Percentiles rank a stretch among this genome's conserved stretches.
Conservation (phyloP, 805 yeast genomes). For the Schwanniomyces vanrijiae region DNA sequence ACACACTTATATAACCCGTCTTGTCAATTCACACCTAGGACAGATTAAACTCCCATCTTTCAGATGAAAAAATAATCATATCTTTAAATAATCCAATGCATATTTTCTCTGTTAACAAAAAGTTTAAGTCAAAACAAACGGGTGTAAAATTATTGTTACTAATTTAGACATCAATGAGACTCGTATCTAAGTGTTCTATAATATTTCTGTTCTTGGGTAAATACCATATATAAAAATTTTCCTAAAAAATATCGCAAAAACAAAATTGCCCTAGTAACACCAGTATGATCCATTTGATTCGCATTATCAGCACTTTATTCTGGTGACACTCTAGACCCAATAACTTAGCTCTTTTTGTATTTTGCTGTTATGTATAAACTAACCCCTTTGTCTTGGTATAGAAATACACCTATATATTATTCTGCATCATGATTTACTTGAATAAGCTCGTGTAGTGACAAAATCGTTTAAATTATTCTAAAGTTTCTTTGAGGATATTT, state of each 20-base stretch:
- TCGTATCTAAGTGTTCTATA: neutral
- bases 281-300: neutral
- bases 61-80: no score
- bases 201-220: neutral
- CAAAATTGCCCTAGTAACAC: neutral
- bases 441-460: neutral
- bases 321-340: neutral
- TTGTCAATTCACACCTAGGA: no score
- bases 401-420: neutral
- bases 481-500: neutral
- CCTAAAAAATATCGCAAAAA: neutral
- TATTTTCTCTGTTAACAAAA: no score
- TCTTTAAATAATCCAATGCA: no score
- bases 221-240: neutral
- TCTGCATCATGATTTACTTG: neutral
- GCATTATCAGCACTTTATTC: neutral
- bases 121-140: neutral
- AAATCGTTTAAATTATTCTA: neutral
- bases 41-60: no score
- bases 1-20: no score
- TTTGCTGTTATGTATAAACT: no score
- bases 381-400: no score
- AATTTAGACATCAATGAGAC: neutral
- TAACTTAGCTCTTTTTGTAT: neutral
- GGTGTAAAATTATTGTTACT: no score